Evolutionary conservation across 2,329 filamentous ascomycete species (phyloP).

Genomic region (Fusarium robinianum): DNA sequence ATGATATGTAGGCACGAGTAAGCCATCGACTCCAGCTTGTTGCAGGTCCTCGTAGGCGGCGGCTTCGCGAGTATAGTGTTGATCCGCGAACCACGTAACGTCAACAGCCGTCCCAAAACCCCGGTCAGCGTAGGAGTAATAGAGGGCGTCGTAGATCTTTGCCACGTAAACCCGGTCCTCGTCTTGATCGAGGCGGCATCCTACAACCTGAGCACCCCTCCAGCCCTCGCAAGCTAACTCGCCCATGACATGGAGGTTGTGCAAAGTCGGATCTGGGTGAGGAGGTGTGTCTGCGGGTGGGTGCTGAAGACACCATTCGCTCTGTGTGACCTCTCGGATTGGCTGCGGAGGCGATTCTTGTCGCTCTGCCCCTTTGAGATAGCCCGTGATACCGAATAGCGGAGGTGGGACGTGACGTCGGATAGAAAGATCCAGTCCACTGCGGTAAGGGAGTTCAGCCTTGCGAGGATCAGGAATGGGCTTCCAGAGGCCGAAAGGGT

Average conservation of each 20-base stretch:
- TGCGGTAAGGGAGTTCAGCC: too few species aligned
- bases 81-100: not conserved
- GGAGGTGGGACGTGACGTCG: too few species aligned
- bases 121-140: not conserved
- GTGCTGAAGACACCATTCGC: not conserved
- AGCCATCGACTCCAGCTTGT: not conserved
- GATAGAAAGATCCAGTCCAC: too few species aligned
- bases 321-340: not conserved
- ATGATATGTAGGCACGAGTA: constrained; percentile 4
- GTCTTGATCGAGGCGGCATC: not conserved
- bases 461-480: too few species aligned
- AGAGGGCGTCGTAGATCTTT: not conserved
- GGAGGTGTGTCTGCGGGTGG: too few species aligned
- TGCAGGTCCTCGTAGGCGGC: constrained; percentile 12
- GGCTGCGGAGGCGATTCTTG: not conserved
- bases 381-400: too few species aligned
- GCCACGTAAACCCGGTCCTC: not conserved
- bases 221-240: not conserved
- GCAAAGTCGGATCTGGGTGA: not conserved
- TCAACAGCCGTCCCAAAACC: not conserved
- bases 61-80: constrained; percentile 2
- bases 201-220: not conserved
- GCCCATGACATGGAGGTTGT: not conserved
- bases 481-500: too few species aligned
- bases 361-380: not conserved